Percentiles rank a stretch among this genome's conserved stretches.
phyloP scores from a whole-genome alignment of 192 early-diverging fungal genomes.

The Coemansia sp. region DNA sequence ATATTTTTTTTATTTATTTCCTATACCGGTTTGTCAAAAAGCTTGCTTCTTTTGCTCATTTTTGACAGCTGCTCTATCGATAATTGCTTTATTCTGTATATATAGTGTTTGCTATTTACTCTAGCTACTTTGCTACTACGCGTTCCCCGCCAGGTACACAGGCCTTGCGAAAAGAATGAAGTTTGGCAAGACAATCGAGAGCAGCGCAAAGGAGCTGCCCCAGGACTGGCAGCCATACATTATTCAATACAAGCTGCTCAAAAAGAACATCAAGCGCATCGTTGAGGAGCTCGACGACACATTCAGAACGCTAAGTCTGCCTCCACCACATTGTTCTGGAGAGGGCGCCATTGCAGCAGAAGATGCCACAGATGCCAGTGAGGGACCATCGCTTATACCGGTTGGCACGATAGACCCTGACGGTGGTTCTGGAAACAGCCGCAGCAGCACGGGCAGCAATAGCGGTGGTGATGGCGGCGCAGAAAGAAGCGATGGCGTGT shows the following conservation, averaged over 20 bases:
- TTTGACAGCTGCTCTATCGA: no score
- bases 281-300: conserved; percentile 62
- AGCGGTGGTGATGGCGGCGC: no score
- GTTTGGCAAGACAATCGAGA: conserved; percentile 69
- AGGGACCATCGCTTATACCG: no score
- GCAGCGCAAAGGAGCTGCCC: conserved; percentile 63
- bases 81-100: no score
- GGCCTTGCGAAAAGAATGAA: conserved; percentile 53
- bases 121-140: not conserved
- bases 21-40: conserved; percentile 1
- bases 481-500: no score
- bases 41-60: not conserved
- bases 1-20: not conserved
- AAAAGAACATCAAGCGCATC: conserved; percentile 68
- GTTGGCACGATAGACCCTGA: no score
- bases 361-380: no score
- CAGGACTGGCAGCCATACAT: conserved; percentile 67
- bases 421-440: no score
- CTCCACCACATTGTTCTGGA: no score
- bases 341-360: no score
- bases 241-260: conserved; percentile 73
- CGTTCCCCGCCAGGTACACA: no score
- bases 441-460: no score
- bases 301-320: conserved; percentile 29
- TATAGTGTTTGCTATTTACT: not conserved